Evolutionary conservation across 805 yeast genomes (phyloP).

Genomic region (Ogataea saltuana): DNA sequence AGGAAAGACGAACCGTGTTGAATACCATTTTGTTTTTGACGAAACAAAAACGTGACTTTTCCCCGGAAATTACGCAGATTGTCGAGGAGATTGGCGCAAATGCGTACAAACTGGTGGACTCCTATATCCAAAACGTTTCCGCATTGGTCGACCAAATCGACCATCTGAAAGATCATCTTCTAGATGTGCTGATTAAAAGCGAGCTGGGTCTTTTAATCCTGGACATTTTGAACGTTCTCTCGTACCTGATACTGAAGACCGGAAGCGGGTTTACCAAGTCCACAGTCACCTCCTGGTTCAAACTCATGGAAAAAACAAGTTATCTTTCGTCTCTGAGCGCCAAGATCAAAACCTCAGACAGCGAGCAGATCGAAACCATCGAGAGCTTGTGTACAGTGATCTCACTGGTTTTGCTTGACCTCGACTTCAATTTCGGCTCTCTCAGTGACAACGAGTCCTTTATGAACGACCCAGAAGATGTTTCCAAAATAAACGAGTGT

Average conservation of each 20-base stretch:
- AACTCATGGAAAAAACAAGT: conserved; percentile 40
- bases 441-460: conserved; percentile 41
- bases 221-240: conserved; percentile 29
- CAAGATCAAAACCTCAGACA: conserved; percentile 29
- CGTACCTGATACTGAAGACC: conserved; percentile 31
- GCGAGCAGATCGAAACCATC: conserved; percentile 32
- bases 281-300: conserved; percentile 56
- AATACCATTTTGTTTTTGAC: conserved; percentile 42
- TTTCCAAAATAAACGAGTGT: conserved; percentile 29
- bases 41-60: conserved; percentile 10
- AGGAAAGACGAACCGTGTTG: conserved; percentile 54
- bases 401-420: conserved; percentile 55
- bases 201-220: conserved; percentile 22
- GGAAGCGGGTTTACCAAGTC: conserved; percentile 25
- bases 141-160: conserved; percentile 12
- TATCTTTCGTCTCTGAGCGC: conserved; percentile 24
- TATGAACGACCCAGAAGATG: conserved; percentile 42
- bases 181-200: conserved; percentile 16
- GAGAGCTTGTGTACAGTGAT: conserved; percentile 50
- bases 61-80: conserved; percentile 38
- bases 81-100: conserved; percentile 38
- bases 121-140: conserved; percentile 28
- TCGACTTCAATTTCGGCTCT: conserved; percentile 49
- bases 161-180: conserved; percentile 12
- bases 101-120: conserved; percentile 33